These are phyloP conservation scores for Schrenkiella parvula DNA, from an alignment of 345 rosid genomes.

Conservation along the genomic window DNA sequence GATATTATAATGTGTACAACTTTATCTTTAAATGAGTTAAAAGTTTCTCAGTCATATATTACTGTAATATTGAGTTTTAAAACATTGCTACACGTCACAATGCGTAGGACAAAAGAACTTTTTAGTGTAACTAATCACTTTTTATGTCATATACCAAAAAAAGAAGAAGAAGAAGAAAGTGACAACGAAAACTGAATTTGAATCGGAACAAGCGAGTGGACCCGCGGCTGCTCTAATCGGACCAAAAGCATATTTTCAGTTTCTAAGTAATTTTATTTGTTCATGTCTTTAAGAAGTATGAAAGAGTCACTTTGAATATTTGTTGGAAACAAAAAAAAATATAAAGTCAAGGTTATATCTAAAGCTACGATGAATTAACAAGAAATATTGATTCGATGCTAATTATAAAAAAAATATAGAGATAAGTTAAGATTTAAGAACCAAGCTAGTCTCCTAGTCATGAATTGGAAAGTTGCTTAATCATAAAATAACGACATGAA, in stretches of 20 bases:
- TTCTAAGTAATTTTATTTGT: not conserved
- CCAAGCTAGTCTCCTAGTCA: not conserved
- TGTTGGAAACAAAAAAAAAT: not conserved
- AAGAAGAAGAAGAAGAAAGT: slow-evolving; percentile 15
- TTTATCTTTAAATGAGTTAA: not conserved
- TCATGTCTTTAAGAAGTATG: slow-evolving; percentile 16
- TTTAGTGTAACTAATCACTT: slow-evolving; percentile 20
- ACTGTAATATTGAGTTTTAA: slow-evolving; percentile 20
- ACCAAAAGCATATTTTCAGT: not conserved
- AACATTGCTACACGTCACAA: slow-evolving; percentile 17
- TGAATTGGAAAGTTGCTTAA: not conserved
- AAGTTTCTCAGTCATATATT: slow-evolving; percentile 11
- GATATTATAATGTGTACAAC: slow-evolving; percentile 1
- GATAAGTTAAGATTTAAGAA: not conserved
- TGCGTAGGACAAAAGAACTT: slow-evolving; percentile 31
- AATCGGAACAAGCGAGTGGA: slow-evolving; percentile 21
- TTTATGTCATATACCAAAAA: slow-evolving; percentile 12
- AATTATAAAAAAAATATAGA: not conserved
- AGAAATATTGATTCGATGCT: not conserved
- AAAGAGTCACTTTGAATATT: slow-evolving; percentile 22
- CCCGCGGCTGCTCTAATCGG: slow-evolving; percentile 22
- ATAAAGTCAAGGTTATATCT: not conserved
- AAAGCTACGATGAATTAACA: not conserved
- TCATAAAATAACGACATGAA: not conserved
- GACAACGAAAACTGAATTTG: slow-evolving; percentile 11